Conservation (phyloP, 441 rosid species). For the Gossypium lobatum region DNA sequence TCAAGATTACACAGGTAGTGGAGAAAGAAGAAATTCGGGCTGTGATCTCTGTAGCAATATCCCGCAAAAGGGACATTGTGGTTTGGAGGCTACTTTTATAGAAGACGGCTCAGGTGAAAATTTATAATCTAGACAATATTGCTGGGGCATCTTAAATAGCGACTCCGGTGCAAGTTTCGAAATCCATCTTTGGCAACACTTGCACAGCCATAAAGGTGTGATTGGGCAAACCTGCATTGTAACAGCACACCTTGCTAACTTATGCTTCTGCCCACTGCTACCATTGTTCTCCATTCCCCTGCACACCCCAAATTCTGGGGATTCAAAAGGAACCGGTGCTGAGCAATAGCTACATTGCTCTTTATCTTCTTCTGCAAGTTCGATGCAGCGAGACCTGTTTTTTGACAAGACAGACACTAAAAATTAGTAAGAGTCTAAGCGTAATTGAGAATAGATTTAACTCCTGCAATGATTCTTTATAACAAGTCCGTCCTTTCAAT, state of each 20-base stretch:
- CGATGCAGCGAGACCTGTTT: slow-evolving; percentile 26
- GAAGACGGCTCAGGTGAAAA: slow-evolving; percentile 22
- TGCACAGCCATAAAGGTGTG: slow-evolving; percentile 71
- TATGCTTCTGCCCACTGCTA: slow-evolving; percentile 39
- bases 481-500: background rate
- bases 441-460: background rate
- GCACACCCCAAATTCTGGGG: slow-evolving; percentile 69
- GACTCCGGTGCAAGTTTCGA: slow-evolving; percentile 47
- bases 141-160: slow-evolving; percentile 41
- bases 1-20: slow-evolving; percentile 44
- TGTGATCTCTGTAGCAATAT: slow-evolving; percentile 69
- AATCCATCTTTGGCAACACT: slow-evolving; percentile 63
- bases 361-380: slow-evolving; percentile 37
- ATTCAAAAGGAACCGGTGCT: slow-evolving; percentile 54
- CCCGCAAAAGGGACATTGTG: slow-evolving; percentile 82
- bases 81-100: slow-evolving; percentile 33
- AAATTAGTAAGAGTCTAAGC: background rate
- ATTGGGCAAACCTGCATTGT: slow-evolving; percentile 75
- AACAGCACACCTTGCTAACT: slow-evolving; percentile 60
- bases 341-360: slow-evolving; percentile 69
- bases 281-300: slow-evolving; percentile 24
- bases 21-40: slow-evolving; percentile 75
- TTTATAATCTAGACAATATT: slow-evolving; percentile 37
- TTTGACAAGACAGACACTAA: background rate
- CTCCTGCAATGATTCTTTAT: too few relatives aligned